Evolutionary conservation across 352 stramenopile genomes (phyloP), one percentile per base, ranked within the genome.

Genomic region (Phytophthora constricta): DNA sequence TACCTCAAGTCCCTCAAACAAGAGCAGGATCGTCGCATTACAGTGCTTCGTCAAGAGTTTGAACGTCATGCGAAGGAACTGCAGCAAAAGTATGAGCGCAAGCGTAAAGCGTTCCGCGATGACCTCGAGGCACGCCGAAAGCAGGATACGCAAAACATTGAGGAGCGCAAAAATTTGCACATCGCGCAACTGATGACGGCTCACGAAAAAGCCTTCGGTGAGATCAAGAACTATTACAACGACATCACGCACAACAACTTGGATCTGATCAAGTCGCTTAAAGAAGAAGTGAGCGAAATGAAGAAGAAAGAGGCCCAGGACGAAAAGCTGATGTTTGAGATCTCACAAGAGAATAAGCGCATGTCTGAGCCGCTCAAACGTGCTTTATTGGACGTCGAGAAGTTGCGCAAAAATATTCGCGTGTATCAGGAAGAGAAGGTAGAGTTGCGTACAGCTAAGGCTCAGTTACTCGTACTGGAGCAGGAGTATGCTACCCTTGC

Each of bases 221-320:
- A 98, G 65, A 98, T 98, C 76, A 98, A 98, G 64, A 97, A 97
- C 58, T 98, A 98, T 78, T 98, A 98, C 89, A 98, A 97, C 72
- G 94, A 98, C 63, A 98, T 98, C 62, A 98, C 94, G 39, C 95
- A 98, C 75, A 98, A 98, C 70, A 98, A 98, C 72, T 69, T 98
- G n/a, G 95, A 98, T 60, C 72, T 98, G 23, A 98, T 98, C 84
- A 98, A 98, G 68, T 91, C 74, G 5, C 74, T 99, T 8, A 99
- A 98, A 63, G 97, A 98, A 74, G 95, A 98, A 65, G 91, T 98
- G 25, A 76, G 76, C 17, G 89, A 98, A 56, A 96, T 99, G 85
- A 94, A 96, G 72, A 97, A 97, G 64, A 95, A 98, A 66, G 93
- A 99, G 76, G 90, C 90, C 20, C 81, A 92, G 63, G 96, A 99